These are phyloP conservation scores for Rhizoctonia solani DNA, from an alignment of 1,284 basidiomycete genomes.

Conservation along the genomic window DNA sequence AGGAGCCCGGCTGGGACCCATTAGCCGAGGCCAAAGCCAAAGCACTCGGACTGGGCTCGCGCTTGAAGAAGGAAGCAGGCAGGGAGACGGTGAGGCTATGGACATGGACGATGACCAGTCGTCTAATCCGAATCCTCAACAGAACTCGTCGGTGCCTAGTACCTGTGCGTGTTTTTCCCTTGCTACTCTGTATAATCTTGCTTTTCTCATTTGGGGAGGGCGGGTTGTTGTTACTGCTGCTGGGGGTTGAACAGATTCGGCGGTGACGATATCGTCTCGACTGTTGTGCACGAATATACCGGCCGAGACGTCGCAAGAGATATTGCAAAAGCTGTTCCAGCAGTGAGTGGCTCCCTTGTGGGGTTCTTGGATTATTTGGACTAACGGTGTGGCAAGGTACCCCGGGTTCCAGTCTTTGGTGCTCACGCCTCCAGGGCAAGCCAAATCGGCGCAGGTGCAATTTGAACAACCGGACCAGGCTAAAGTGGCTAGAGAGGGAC, in stretches of 20 bases:
- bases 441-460: slow-evolving; percentile 74
- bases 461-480: slow-evolving; percentile 75
- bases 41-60: slow-evolving; percentile 15
- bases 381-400: slow-evolving; percentile 57
- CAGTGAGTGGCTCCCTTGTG: slow-evolving; percentile 59
- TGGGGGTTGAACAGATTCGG: slow-evolving; percentile 53
- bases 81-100: slow-evolving; percentile 73
- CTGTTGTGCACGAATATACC: slow-evolving; percentile 78
- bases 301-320: slow-evolving; percentile 77
- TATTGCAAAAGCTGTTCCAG: slow-evolving; percentile 81
- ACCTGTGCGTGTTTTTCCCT: slow-evolving; percentile 21
- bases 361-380: slow-evolving; percentile 33
- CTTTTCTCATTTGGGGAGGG: slow-evolving; percentile 44
- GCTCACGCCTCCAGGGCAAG: slow-evolving; percentile 61
- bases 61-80: slow-evolving; percentile 42
- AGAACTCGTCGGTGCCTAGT: slow-evolving; percentile 42
- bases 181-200: neutral
- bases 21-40: slow-evolving; percentile 20
- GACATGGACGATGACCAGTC: slow-evolving; percentile 79
- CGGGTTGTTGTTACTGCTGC: too few relatives aligned
- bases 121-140: slow-evolving; percentile 5
- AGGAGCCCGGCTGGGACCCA: slow-evolving; percentile 51
- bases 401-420: slow-evolving; percentile 73
- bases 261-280: slow-evolving; percentile 52
- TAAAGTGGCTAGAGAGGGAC: slow-evolving; percentile 72